These are phyloP conservation scores for Eucalyptus tenuipes DNA, from an alignment of 345 rosid genomes.

Conservation along the genomic window DNA sequence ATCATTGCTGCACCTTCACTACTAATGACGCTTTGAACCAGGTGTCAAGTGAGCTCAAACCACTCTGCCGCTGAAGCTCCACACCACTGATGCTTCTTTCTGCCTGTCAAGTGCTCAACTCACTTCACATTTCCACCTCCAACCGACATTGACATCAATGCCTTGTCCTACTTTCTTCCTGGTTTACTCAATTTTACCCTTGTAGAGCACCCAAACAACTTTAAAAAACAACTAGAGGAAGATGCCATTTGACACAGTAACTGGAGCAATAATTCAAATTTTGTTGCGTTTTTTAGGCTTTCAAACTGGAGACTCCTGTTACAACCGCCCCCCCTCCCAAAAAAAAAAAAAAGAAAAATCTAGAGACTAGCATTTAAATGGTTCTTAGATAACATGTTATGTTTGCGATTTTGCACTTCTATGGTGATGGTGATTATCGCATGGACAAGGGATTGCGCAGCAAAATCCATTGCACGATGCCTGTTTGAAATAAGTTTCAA, in stretches of 20 bases:
- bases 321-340: no score
- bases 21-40: not conserved
- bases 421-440: not conserved
- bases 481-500: not conserved
- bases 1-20: not conserved
- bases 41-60: not conserved
- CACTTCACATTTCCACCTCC: not conserved
- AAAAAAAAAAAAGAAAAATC: not conserved
- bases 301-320: not conserved
- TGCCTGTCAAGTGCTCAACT: not conserved
- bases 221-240: not conserved
- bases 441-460: not conserved
- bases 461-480: not conserved
- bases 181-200: not conserved
- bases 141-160: not conserved
- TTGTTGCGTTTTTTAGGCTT: not conserved
- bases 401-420: not conserved
- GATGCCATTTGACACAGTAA: not conserved
- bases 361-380: not conserved
- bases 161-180: not conserved
- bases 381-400: not conserved
- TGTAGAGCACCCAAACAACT: not conserved
- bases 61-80: not conserved
- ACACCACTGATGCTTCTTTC: not conserved
- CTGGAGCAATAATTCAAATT: not conserved